Evolutionary conservation across 208 protist genomes (phyloP).

Genomic region (Naegleria fowleri): DNA sequence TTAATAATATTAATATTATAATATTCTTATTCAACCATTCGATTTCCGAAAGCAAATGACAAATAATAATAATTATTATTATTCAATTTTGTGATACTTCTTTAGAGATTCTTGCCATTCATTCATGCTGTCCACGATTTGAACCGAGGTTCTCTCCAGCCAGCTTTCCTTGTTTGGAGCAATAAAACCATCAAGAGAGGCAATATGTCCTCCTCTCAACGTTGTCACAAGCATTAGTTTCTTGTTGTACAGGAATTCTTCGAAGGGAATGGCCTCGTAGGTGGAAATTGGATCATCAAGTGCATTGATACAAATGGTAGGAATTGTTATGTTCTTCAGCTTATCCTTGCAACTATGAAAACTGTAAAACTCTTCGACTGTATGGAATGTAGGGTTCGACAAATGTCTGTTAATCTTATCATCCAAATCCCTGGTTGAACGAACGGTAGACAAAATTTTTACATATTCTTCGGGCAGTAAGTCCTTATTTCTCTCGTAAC

Average conservation of each 20-base stretch:
- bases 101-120: neutral
- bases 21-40: no score
- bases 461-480: neutral
- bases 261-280: neutral
- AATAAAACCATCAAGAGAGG: neutral
- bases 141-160: neutral
- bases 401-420: neutral
- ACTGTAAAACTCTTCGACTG: neutral
- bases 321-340: neutral
- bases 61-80: neutral
- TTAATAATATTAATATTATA: no score
- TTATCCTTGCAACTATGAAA: neutral
- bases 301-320: neutral
- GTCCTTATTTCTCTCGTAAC: neutral
- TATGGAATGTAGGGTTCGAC: neutral
- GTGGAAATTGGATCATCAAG: constrained; percentile 12
- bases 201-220: neutral
- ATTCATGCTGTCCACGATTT: neutral
- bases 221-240: neutral
- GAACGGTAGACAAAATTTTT: neutral
- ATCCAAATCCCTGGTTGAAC: neutral
- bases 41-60: no score
- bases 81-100: neutral
- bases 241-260: neutral
- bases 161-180: neutral